Conservation (phyloP, 345 rosid genomes). For the Arabidopsis arenosa region DNA sequence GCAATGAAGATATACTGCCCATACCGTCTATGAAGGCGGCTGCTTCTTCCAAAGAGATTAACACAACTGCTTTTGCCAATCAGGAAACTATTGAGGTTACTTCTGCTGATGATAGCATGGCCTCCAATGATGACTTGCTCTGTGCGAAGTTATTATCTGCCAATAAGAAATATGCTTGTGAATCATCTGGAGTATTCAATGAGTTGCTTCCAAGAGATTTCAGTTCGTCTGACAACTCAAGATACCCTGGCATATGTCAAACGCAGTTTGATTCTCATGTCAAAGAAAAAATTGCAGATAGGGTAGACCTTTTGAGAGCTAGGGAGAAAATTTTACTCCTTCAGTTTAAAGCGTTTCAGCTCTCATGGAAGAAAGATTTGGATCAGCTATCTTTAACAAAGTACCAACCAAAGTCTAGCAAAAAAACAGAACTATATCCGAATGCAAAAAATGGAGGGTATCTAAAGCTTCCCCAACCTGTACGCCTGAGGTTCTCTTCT, state of each 20-base stretch:
- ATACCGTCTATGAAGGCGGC: conserved; percentile 32
- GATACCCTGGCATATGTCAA: conserved; percentile 38
- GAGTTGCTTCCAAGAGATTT: conserved; percentile 55
- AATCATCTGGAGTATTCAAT: conserved; percentile 61
- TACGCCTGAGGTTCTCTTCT: conserved; percentile 69
- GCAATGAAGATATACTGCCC: conserved; percentile 43
- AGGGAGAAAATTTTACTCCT: conserved; percentile 81
- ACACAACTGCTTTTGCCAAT: conserved; percentile 25
- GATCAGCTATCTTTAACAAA: conserved; percentile 58
- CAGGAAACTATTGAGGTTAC: conserved; percentile 34
- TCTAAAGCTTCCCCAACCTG: conserved; percentile 70
- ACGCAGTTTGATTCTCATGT: conserved; percentile 49
- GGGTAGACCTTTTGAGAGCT: conserved; percentile 56
- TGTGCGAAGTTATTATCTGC: conserved; percentile 54
- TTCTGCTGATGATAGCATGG: conserved; percentile 36
- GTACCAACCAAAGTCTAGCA: conserved; percentile 67
- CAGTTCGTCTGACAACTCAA: conserved; percentile 43
- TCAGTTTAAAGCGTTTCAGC: conserved; percentile 78
- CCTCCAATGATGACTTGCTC: conserved; percentile 48
- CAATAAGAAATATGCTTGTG: conserved; percentile 67
- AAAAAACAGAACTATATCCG: conserved; percentile 60
- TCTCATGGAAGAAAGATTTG: conserved; percentile 89
- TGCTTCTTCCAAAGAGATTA: conserved; percentile 35
- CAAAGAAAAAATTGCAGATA: conserved; percentile 54
- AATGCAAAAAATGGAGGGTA: conserved; percentile 54